Percentiles rank a stretch among this genome's conserved stretches.
Conservation (phyloP, 257 asterid genomes). For the Solanum verrucosum region DNA sequence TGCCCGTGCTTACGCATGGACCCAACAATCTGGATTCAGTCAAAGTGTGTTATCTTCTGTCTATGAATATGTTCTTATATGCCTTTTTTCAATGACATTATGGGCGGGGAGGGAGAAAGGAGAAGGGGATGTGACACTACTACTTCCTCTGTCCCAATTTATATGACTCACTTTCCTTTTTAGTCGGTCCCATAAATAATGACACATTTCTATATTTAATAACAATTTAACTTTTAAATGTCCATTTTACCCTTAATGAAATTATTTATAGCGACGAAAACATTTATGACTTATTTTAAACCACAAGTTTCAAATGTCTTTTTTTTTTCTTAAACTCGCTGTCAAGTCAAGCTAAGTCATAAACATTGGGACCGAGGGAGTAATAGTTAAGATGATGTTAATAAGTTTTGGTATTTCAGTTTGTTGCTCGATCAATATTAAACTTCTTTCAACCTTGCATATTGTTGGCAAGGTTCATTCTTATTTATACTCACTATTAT, state of each 20-base stretch:
- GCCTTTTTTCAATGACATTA: background rate
- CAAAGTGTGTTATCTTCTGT: background rate
- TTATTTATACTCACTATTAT: background rate
- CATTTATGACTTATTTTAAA: background rate
- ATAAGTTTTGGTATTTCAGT: background rate
- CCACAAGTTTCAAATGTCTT: background rate
- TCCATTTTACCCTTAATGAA: background rate
- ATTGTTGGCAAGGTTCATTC: background rate
- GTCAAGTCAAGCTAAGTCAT: background rate
- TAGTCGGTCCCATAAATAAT: background rate
- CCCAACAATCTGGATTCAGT: background rate
- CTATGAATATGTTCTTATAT: background rate
- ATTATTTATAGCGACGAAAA: background rate
- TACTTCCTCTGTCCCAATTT: background rate
- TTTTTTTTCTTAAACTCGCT: background rate
- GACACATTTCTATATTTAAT: background rate
- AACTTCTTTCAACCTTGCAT: background rate
- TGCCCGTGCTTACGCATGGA: background rate
- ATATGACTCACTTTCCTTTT: background rate
- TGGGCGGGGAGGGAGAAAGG: background rate
- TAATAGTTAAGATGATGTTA: background rate
- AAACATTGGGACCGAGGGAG: background rate
- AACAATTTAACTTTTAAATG: background rate
- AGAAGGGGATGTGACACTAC: background rate
- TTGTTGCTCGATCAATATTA: background rate